These are phyloP conservation scores for Gelatoporia subvermispora DNA, from an alignment of 768 basidiomycete species.

Conservation along the genomic window DNA sequence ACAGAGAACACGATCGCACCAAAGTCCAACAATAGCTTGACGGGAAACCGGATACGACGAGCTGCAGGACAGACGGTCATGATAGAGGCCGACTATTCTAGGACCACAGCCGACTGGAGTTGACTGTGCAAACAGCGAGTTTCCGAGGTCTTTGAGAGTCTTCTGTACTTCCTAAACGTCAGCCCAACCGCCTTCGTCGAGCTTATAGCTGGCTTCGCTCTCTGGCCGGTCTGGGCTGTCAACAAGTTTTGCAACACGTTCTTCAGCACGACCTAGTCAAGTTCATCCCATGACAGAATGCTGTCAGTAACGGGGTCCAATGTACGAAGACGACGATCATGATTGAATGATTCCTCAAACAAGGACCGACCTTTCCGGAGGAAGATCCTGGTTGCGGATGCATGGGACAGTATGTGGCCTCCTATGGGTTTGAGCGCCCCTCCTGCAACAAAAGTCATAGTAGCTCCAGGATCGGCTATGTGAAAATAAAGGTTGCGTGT, in stretches of 20 bases:
- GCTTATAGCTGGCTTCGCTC: slow-evolving; percentile 87
- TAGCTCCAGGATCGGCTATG: slow-evolving; percentile 89
- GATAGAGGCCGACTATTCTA: no score
- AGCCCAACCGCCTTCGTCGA: slow-evolving; percentile 88
- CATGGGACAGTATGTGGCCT: slow-evolving; percentile 82
- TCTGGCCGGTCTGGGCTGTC: slow-evolving; percentile 88
- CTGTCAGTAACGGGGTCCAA: neutral
- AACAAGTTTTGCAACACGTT: slow-evolving; percentile 86
- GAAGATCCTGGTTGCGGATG: slow-evolving; percentile 84
- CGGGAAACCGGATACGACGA: no score
- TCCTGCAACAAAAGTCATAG: slow-evolving; percentile 92
- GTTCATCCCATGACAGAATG: neutral
- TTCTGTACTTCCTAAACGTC: slow-evolving; percentile 50
- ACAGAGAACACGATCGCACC: no score
- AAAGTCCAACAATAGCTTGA: no score
- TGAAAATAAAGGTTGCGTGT: neutral
- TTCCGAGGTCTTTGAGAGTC: no score
- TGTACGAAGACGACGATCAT: no score
- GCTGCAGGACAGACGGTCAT: no score
- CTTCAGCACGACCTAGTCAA: slow-evolving; percentile 78
- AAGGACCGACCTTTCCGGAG: slow-evolving; percentile 69
- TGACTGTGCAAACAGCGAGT: no score
- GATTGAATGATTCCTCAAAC: neutral
- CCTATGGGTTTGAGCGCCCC: slow-evolving; percentile 90
- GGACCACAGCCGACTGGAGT: no score